phyloP scores from a whole-genome alignment of 495 filamentous ascomycete species.

The Jackrogersella multiformis region DNA sequence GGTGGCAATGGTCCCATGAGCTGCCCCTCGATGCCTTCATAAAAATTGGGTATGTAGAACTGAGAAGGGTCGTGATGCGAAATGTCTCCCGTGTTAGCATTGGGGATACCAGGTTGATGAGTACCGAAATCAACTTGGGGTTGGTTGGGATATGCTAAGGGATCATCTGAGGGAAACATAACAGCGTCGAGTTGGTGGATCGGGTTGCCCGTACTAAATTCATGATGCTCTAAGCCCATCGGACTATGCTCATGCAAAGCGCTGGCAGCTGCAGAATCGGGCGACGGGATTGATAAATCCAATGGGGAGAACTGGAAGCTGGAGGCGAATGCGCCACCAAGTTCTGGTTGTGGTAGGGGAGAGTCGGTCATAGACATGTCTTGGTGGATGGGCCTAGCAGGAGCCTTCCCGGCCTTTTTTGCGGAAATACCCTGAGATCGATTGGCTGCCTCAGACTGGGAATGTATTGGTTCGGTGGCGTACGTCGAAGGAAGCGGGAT shows the following conservation, averaged over 20 bases:
- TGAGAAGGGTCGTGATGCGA: constrained; percentile 45
- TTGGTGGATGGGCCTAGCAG: constrained; percentile 37
- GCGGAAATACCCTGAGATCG: constrained; percentile 38
- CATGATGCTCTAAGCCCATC: constrained; percentile 48
- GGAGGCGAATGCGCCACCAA: constrained; percentile 35
- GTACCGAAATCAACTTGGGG: constrained; percentile 69
- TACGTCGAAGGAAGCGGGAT: constrained; percentile 17
- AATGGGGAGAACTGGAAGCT: constrained; percentile 41
- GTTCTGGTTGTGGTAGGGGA: constrained; percentile 38
- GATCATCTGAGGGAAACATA: constrained; percentile 93
- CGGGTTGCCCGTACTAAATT: constrained; percentile 53
- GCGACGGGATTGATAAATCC: constrained; percentile 42
- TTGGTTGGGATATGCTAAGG: constrained; percentile 89
- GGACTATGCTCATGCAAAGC: constrained; percentile 41
- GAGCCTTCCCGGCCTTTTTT: constrained; percentile 41
- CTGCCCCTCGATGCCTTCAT: constrained; percentile 60
- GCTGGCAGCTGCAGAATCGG: constrained; percentile 42
- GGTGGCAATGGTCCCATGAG: constrained; percentile 57
- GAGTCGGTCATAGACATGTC: constrained; percentile 49
- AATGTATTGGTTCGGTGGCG: constrained; percentile 11
- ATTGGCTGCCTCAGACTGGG: constrained; percentile 53
- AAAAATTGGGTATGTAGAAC: constrained; percentile 54
- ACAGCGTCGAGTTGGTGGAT: constrained; percentile 82
- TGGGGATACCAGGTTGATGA: constrained; percentile 36
- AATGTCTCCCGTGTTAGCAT: constrained; percentile 33